Evolutionary conservation across 2,329 filamentous ascomycete species (phyloP).

Genomic region (Fragosphaeria purpurea): DNA sequence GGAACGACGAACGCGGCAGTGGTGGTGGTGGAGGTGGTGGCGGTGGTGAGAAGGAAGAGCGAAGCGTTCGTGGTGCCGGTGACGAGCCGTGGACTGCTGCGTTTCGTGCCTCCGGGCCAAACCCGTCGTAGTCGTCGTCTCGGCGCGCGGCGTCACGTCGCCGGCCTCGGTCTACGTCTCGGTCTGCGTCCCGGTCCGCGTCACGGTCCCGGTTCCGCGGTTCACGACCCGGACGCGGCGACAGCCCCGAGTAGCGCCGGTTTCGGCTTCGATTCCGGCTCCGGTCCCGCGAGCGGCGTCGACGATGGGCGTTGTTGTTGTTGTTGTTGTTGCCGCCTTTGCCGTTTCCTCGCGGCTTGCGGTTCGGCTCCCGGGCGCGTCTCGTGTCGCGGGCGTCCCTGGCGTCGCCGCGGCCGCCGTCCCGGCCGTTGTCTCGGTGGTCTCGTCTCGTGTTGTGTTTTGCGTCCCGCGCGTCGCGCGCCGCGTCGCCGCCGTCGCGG

Average conservation of each 20-base stretch:
- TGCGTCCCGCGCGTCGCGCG: too few relatives aligned
- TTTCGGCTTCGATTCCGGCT: conserved; percentile 25
- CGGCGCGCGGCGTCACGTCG: neutral
- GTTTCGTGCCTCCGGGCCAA: neutral
- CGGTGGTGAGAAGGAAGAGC: too few relatives aligned
- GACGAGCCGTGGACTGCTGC: neutral
- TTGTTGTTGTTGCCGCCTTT: conserved; percentile 4
- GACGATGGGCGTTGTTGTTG: conserved; percentile 12
- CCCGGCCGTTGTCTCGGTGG: neutral
- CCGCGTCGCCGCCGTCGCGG: conserved; percentile 3
- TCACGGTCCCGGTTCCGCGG: conserved; percentile 26
- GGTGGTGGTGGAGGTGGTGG: neutral
- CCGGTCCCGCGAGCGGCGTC: conserved; percentile 19
- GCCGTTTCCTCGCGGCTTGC: conserved; percentile 13
- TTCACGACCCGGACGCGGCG: neutral
- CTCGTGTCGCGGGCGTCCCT: neutral
- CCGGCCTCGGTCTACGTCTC: neutral
- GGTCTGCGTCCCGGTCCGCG: conserved; percentile 12
- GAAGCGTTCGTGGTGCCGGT: too few relatives aligned
- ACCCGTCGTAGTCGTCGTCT: neutral
- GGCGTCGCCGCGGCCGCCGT: neutral
- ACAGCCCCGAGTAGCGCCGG: conserved; percentile 6
- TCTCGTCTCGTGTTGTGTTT: conserved; percentile 7
- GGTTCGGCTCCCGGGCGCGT: conserved; percentile 4
- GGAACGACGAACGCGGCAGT: neutral